Evolutionary conservation across 192 early-diverging fungal genomes (phyloP).

Genomic region (Glomus cerebriforme): DNA sequence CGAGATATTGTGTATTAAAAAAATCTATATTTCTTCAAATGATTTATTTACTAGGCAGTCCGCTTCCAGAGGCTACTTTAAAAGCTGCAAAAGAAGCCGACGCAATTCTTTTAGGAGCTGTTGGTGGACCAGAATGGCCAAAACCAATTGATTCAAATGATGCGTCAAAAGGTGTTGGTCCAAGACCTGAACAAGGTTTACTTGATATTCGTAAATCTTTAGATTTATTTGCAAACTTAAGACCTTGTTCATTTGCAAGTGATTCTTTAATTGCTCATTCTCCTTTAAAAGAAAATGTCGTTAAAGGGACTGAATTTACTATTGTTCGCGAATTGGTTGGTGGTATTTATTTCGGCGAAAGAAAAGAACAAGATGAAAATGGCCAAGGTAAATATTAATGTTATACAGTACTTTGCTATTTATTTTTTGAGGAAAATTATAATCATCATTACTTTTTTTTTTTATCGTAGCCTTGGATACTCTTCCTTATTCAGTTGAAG

Average conservation of each 20-base stretch:
- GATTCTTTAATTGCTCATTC: slow-evolving; percentile 78
- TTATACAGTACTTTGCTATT: slow-evolving; percentile 18
- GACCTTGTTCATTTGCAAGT: slow-evolving; percentile 92
- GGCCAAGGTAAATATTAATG: slow-evolving; percentile 60
- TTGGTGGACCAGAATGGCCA: slow-evolving; percentile 97
- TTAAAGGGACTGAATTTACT: slow-evolving; percentile 88
- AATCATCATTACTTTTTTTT: background rate
- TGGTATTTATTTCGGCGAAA: slow-evolving; percentile 97
- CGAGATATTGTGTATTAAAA: too few species aligned
- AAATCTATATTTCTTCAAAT: background rate
- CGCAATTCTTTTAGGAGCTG: slow-evolving; percentile 96
- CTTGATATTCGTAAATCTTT: slow-evolving; percentile 90
- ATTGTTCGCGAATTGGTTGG: slow-evolving; percentile 95
- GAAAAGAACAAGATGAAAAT: slow-evolving; percentile 69
- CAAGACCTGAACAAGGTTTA: slow-evolving; percentile 93
- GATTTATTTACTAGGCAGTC: slow-evolving; percentile 41
- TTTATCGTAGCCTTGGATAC: slow-evolving; percentile 79
- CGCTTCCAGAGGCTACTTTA: slow-evolving; percentile 83
- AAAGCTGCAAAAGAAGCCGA: slow-evolving; percentile 78
- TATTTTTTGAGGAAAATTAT: background rate
- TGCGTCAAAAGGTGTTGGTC: slow-evolving; percentile 68
- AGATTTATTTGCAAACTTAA: slow-evolving; percentile 95
- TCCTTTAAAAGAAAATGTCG: slow-evolving; percentile 89
- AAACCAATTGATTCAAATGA: slow-evolving; percentile 64
- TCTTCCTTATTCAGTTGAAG: slow-evolving; percentile 88